Base-by-base conservation (phyloP, 768 basidiomycete genomes). In the Tulasnella sp. region DNA sequence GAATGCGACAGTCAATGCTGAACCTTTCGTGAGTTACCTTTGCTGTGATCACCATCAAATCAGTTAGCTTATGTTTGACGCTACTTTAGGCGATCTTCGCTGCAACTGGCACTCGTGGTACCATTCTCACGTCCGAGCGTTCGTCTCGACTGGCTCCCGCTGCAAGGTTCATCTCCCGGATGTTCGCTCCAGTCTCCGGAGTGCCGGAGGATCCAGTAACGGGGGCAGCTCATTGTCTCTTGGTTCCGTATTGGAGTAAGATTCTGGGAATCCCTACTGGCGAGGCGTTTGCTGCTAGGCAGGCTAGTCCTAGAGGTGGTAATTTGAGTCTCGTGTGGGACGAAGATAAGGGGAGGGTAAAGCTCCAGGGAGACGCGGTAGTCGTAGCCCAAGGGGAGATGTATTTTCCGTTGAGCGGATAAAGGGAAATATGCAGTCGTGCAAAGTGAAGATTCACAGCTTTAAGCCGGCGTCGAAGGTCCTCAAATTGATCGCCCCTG, bases 191-290 rank as follows among this genome's bases (percentile, higher is more conserved):
- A 1, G 43, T 43, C 4, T 34, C 54, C 2, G 71, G 67, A 0
- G 26, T 68, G 2, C 29, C 48, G 5, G 71, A 72, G 29, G 72
- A 73, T 52, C 71, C 71, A 13, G 71, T 72, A 19, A 68, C 67
- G 30, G 71, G 71, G 1, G 67, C 67, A 2, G 70, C 70, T 2
- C 70, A 71, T 51, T 61, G 65, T 7, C 30, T 68, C 4, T 53
- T 70, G n/a, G 64, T 64, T n/a, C 65, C 67, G 1, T 73, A 70
- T 64, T 73, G 70, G 65, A 61, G 50, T 27, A 10, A 51, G 29
- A 24, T 30, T 8, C 27, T 51, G 50, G 24, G 19, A 10, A 30
- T 51, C 17, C 50, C 50, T n/a, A 7, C 50, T 11, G 50, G 50
- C 17, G 21, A 24, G 29, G 32, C 42, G n/a, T 43, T 56, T 15